Evolutionary conservation across 805 yeast genomes (phyloP).

Genomic region (Kockiozyma suomiensis): DNA sequence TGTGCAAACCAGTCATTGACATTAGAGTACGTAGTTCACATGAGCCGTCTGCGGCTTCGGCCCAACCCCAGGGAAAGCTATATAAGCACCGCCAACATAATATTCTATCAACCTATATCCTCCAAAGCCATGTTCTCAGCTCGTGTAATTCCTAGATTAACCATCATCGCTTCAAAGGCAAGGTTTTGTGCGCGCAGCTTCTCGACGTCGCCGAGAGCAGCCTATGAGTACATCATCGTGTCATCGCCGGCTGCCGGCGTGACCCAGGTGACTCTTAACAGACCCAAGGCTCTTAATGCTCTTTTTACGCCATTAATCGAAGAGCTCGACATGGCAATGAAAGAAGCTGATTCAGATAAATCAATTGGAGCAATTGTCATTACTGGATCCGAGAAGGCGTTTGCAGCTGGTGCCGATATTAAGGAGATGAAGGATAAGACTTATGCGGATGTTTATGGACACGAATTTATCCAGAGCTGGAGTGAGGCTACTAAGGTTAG

Average conservation of each 20-base stretch:
- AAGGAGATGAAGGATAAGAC: constrained; percentile 51
- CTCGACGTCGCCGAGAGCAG: constrained; percentile 1
- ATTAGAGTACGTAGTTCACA: too few relatives aligned
- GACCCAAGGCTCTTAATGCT: constrained; percentile 53
- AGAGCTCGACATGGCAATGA: constrained; percentile 47
- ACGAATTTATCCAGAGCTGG: constrained; percentile 48
- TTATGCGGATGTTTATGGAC: constrained; percentile 44
- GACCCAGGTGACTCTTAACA: constrained; percentile 46
- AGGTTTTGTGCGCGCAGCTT: not conserved
- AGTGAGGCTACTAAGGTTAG: constrained; percentile 44
- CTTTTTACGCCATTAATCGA: constrained; percentile 44
- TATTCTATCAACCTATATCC: too few relatives aligned
- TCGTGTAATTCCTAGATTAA: not conserved
- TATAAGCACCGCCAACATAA: too few relatives aligned
- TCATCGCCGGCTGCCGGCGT: constrained; percentile 48
- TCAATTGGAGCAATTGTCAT: constrained; percentile 52
- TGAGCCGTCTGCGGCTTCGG: not conserved
- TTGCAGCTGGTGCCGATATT: constrained; percentile 62
- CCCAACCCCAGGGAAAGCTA: too few relatives aligned
- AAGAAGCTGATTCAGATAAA: constrained; percentile 44
- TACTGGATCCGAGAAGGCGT: constrained; percentile 52
- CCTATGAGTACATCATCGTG: constrained; percentile 46
- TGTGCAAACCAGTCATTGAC: too few relatives aligned
- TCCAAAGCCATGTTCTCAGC: too few relatives aligned
- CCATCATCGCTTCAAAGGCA: not conserved